These are phyloP conservation scores for Lactarius sp. DNA, from an alignment of 768 basidiomycete genomes.

Conservation along the genomic window DNA sequence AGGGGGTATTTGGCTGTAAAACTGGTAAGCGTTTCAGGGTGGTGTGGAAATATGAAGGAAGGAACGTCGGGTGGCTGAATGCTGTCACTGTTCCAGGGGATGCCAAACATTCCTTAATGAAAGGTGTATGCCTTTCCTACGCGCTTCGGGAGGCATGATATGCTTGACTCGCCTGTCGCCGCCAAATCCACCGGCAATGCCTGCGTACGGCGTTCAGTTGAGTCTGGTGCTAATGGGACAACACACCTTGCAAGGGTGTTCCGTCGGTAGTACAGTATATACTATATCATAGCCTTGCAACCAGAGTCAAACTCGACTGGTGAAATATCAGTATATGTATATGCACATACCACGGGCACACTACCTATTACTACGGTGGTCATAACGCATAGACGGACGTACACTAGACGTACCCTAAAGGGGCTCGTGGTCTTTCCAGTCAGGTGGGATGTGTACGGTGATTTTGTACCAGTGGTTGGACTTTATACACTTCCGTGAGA, in stretches of 20 bases:
- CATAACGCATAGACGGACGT: not conserved
- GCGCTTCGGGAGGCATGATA: constrained; percentile 34
- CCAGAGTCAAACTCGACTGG: constrained; percentile 69
- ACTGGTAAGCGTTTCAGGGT: constrained; percentile 71
- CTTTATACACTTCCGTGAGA: constrained; percentile 35
- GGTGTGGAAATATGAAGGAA: not conserved
- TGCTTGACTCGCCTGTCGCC: too few relatives aligned
- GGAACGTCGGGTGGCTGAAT: constrained; percentile 70
- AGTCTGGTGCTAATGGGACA: too few relatives aligned
- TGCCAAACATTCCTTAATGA: constrained; percentile 93
- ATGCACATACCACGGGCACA: constrained; percentile 2
- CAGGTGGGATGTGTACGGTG: constrained; percentile 66
- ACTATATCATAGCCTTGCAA: constrained; percentile 96
- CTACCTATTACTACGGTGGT: too few relatives aligned
- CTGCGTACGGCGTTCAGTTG: constrained; percentile 13
- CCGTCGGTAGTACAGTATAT: constrained; percentile 47
- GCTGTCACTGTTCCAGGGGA: constrained; percentile 71
- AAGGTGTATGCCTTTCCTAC: constrained; percentile 52
- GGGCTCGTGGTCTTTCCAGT: constrained; percentile 79
- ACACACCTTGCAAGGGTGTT: constrained; percentile 31
- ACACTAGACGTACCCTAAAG: constrained; percentile 61
- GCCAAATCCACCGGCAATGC: too few relatives aligned
- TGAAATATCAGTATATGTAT: too few relatives aligned
- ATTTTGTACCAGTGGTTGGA: constrained; percentile 98
- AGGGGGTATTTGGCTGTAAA: too few relatives aligned